Conservation (phyloP, 2,329 filamentous ascomycete species). For the Arthrobotrys sphaeroides region DNA sequence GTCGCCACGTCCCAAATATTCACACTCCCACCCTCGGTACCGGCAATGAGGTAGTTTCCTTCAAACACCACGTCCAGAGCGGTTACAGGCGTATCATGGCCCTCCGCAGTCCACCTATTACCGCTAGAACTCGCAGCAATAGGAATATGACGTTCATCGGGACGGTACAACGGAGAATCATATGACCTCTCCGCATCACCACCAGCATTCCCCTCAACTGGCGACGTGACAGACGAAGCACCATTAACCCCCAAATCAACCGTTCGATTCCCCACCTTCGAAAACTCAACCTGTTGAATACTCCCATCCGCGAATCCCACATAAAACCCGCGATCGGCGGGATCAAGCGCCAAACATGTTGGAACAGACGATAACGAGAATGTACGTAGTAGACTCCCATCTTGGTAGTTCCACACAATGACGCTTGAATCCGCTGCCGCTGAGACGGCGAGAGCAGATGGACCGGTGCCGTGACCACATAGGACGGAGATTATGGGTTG, state of each 20-base stretch:
- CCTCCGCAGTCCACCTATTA: slow-evolving; percentile 53
- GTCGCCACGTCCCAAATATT: slow-evolving; percentile 58
- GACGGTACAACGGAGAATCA: slow-evolving; percentile 32
- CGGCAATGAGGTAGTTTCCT: slow-evolving; percentile 56
- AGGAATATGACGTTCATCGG: slow-evolving; percentile 43
- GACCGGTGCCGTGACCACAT: slow-evolving; percentile 60
- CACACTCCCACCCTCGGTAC: slow-evolving; percentile 56
- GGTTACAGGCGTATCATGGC: slow-evolving; percentile 54
- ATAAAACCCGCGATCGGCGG: slow-evolving; percentile 83
- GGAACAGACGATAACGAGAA: slow-evolving; percentile 80
- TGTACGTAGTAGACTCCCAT: slow-evolving; percentile 79
- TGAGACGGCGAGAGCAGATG: slow-evolving; percentile 80
- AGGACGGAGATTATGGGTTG: slow-evolving; percentile 74
- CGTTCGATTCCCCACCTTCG: slow-evolving; percentile 37
- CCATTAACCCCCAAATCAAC: slow-evolving; percentile 23
- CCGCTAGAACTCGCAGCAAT: slow-evolving; percentile 23
- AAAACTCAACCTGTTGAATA: slow-evolving; percentile 79
- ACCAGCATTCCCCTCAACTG: neutral
- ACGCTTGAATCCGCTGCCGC: slow-evolving; percentile 86
- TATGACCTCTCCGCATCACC: slow-evolving; percentile 50
- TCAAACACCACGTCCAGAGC: slow-evolving; percentile 56
- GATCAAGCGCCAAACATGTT: slow-evolving; percentile 78
- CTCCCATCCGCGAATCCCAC: slow-evolving; percentile 81
- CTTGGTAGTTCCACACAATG: slow-evolving; percentile 91
- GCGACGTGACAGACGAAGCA: slow-evolving; percentile 40